These are phyloP conservation scores for Elaeis oleifera DNA, from an alignment of 202 grass and related monocot genomes.

Conservation along the genomic window DNA sequence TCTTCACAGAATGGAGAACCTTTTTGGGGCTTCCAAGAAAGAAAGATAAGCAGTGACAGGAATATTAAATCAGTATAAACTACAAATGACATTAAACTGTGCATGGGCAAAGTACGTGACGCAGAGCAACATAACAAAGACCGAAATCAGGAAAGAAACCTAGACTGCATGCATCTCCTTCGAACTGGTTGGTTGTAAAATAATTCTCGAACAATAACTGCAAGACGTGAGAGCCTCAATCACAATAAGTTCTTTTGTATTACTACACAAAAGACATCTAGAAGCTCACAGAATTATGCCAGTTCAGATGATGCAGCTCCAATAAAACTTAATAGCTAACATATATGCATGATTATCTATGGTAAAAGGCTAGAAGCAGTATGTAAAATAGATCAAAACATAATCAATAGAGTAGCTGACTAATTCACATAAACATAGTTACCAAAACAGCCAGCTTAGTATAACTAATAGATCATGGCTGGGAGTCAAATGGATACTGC, in stretches of 20 bases:
- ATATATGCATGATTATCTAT: too few species aligned
- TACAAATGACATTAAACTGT: constrained; percentile 6
- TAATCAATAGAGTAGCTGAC: neutral
- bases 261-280: too few species aligned
- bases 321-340: too few species aligned
- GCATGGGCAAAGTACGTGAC: neutral
- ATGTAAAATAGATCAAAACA: too few species aligned
- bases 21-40: constrained; percentile 56
- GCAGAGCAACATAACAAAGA: constrained; percentile 6
- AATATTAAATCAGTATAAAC: constrained; percentile 28
- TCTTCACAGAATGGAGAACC: constrained; percentile 77
- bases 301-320: too few species aligned
- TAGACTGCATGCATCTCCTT: constrained; percentile 86
- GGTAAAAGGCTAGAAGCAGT: too few species aligned
- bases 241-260: neutral
- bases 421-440: neutral
- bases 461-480: too few species aligned
- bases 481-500: too few species aligned
- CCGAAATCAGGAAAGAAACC: constrained; percentile 27
- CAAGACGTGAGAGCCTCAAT: constrained; percentile 20
- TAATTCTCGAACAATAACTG: constrained; percentile 81
- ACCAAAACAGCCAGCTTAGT: too few species aligned
- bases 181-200: constrained; percentile 96
- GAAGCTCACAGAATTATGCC: too few species aligned
- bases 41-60: constrained; percentile 15